These are phyloP conservation scores for Aegilops tauschii DNA, from an alignment of 176 grass and related monocot species.

Conservation along the genomic window DNA sequence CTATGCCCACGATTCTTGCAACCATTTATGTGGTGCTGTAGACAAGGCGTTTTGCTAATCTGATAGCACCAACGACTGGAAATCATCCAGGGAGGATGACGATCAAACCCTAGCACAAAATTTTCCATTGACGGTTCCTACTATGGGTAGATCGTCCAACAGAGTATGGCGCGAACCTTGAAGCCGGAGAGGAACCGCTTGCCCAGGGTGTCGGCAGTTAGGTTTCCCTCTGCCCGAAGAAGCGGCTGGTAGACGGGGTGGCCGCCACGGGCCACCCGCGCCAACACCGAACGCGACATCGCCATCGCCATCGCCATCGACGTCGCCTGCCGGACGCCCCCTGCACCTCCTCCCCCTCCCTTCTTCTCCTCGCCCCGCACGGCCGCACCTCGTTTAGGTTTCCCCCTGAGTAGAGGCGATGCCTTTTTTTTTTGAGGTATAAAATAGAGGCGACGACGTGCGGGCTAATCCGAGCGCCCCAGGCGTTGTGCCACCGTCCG, in stretches of 20 bases:
- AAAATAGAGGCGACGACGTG: too few species aligned
- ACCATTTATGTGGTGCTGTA: background rate
- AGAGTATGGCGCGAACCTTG: background rate
- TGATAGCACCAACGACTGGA: background rate
- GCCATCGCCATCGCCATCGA: background rate
- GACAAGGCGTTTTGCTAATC: background rate
- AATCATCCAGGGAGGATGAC: background rate
- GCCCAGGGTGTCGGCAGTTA: background rate
- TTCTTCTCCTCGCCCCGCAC: background rate
- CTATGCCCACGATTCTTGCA: too few species aligned
- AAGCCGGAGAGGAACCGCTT: background rate
- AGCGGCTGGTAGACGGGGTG: background rate
- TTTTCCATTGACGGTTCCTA: background rate
- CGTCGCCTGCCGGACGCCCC: background rate
- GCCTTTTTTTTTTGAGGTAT: background rate
- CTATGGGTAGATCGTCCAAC: background rate
- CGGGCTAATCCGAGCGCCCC: too few species aligned
- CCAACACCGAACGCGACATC: background rate
- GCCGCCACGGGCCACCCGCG: background rate
- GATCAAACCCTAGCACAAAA: background rate
- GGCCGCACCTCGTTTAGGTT: background rate
- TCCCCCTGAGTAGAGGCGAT: background rate
- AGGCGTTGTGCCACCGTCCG: background rate
- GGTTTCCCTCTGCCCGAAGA: background rate
- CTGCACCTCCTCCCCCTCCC: background rate